phyloP scores from a whole-genome alignment of 2,329 filamentous ascomycete species.

The Thyridium curvatum region DNA sequence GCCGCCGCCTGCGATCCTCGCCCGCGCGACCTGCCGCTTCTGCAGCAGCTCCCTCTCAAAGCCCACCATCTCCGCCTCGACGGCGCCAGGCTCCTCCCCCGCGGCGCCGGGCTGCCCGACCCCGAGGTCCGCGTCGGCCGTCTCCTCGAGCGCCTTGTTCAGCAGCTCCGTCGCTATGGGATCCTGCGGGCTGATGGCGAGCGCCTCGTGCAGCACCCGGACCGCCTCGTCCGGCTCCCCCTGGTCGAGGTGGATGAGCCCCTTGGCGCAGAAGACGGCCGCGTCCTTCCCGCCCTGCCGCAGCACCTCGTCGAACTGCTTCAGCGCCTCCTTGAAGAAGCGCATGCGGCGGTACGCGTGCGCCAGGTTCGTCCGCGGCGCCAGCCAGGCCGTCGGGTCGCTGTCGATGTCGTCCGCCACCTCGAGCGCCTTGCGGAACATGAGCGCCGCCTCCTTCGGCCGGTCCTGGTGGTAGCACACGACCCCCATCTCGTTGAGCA shows the following conservation, averaged over 20 bases:
- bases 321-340: conserved; percentile 64
- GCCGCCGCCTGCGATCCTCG: conserved; percentile 21
- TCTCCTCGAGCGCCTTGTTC: conserved; percentile 63
- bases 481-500: conserved; percentile 93
- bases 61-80: conserved; percentile 30
- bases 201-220: conserved; percentile 74
- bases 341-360: conserved; percentile 76
- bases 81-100: conserved; percentile 30
- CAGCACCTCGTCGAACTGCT: conserved; percentile 81
- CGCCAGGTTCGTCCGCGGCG: conserved; percentile 80
- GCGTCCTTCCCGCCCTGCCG: conserved; percentile 75
- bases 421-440: conserved; percentile 72
- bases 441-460: conserved; percentile 65
- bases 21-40: conserved; percentile 36
- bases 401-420: conserved; percentile 77
- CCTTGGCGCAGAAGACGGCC: conserved; percentile 74
- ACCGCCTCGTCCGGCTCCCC: conserved; percentile 71
- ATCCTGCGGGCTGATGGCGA: conserved; percentile 74
- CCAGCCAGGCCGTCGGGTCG: conserved; percentile 75
- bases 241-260: conserved; percentile 75
- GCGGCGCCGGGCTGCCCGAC: conserved; percentile 5
- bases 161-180: conserved; percentile 74
- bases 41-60: conserved; percentile 48
- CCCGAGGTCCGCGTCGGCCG: conserved; percentile 33
- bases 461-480: conserved; percentile 91